Conservation (phyloP, 2,329 filamentous ascomycete genomes). For the Elsinoe fawcettii region DNA sequence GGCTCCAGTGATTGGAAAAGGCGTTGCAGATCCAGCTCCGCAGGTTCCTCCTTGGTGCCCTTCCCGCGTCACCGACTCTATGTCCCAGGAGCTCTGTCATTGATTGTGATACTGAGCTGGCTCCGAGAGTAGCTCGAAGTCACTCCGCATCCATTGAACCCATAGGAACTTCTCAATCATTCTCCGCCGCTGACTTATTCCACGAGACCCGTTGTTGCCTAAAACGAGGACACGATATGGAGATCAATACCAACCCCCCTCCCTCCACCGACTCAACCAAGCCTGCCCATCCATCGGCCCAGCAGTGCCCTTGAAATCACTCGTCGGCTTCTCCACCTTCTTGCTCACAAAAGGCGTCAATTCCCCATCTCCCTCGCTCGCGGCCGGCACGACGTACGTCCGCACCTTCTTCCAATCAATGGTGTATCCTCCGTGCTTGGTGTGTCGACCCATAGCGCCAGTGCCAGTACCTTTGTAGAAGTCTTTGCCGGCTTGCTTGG, state of each 20-base stretch:
- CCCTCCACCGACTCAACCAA: slow-evolving; percentile 8
- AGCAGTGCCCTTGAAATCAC: neutral
- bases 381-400: slow-evolving; percentile 73
- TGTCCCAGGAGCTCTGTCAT: no score
- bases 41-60: no score
- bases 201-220: no score
- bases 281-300: slow-evolving; percentile 9
- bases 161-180: no score
- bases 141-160: no score
- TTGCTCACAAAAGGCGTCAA: slow-evolving; percentile 71
- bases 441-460: slow-evolving; percentile 79
- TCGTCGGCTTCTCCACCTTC: slow-evolving; percentile 44
- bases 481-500: slow-evolving; percentile 85
- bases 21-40: no score
- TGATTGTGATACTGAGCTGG: no score
- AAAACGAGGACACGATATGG: no score
- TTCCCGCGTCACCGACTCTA: no score
- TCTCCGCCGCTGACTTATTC: no score
- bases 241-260: slow-evolving; percentile 7
- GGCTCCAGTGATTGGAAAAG: no score
- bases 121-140: no score
- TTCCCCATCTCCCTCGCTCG: slow-evolving; percentile 53
- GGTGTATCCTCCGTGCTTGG: slow-evolving; percentile 72
- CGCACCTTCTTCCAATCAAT: slow-evolving; percentile 84
- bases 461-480: slow-evolving; percentile 96